phyloP scores from a whole-genome alignment of 331 rosid genomes.

The Telfairia occidentalis region DNA sequence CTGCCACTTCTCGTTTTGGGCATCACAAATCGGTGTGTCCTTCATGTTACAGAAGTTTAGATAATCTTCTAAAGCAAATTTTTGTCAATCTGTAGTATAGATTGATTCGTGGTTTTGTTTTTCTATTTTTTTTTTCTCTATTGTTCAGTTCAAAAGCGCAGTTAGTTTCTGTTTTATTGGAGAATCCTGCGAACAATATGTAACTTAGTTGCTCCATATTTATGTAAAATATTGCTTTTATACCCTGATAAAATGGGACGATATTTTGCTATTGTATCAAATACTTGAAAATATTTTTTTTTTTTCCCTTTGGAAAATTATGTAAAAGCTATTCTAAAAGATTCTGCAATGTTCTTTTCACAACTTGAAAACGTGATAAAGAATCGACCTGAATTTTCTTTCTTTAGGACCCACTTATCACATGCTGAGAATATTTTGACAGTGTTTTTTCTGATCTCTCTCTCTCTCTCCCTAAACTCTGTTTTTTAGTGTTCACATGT shows the following conservation, averaged over 20 bases:
- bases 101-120: background rate
- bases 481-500: conserved; percentile 1
- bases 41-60: background rate
- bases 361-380: conserved; percentile 1
- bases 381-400: background rate
- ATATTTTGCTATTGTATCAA: conserved; percentile 1
- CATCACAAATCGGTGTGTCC: background rate
- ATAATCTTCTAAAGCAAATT: conserved; percentile 1
- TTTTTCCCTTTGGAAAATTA: background rate
- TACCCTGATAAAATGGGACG: background rate
- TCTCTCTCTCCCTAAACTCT: background rate
- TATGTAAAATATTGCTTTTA: conserved; percentile 10
- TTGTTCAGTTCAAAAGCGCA: conserved; percentile 6
- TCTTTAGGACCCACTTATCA: background rate
- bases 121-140: background rate
- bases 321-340: background rate
- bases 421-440: conserved; percentile 6
- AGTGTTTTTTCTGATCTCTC: background rate
- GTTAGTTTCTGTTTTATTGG: background rate
- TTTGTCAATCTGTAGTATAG: conserved; percentile 14
- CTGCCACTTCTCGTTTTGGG: conserved; percentile 17
- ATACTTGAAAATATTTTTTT: background rate
- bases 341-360: background rate
- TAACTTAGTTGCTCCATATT: background rate
- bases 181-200: background rate